These are phyloP conservation scores for Lumnitzera racemosa DNA, from an alignment of 345 rosid species.

Conservation along the genomic window DNA sequence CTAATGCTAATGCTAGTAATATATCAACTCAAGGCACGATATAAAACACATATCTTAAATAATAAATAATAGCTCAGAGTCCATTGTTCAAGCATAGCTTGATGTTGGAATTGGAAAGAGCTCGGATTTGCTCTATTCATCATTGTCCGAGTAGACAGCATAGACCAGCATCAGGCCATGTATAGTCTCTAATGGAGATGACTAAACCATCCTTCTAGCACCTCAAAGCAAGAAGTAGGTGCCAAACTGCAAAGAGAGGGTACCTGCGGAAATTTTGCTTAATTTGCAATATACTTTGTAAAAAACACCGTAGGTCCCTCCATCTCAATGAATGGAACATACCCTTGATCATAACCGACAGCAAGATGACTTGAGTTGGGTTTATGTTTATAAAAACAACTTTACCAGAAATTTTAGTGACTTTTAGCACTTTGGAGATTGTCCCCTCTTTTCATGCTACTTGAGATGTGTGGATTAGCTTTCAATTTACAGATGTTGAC, in stretches of 20 bases:
- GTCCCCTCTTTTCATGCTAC: conserved; percentile 62
- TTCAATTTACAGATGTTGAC: conserved; percentile 69
- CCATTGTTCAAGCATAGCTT: too few relatives aligned
- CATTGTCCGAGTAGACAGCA: too few relatives aligned
- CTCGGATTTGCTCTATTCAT: too few relatives aligned
- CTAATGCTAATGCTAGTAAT: too few relatives aligned
- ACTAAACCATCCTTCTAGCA: conserved; percentile 64
- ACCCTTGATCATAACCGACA: conserved; percentile 80
- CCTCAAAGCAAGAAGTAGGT: conserved; percentile 41
- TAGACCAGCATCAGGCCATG: conserved; percentile 5
- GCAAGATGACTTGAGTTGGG: conserved; percentile 53
- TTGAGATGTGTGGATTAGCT: conserved; percentile 58
- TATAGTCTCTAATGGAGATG: conserved; percentile 74
- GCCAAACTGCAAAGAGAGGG: conserved; percentile 57
- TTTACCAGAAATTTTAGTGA: conserved; percentile 57
- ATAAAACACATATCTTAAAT: too few relatives aligned
- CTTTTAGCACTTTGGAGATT: conserved; percentile 55
- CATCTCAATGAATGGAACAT: conserved; percentile 58
- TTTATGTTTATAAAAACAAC: conserved; percentile 47
- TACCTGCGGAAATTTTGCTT: conserved; percentile 47
- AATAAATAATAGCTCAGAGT: too few relatives aligned
- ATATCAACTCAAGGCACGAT: too few relatives aligned
- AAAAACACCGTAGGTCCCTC: conserved; percentile 44
- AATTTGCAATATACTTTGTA: conserved; percentile 51
- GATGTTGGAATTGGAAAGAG: too few relatives aligned